Evolutionary conservation across 2,329 filamentous ascomycete genomes (phyloP).

Genomic region (Fusarium sp.): DNA sequence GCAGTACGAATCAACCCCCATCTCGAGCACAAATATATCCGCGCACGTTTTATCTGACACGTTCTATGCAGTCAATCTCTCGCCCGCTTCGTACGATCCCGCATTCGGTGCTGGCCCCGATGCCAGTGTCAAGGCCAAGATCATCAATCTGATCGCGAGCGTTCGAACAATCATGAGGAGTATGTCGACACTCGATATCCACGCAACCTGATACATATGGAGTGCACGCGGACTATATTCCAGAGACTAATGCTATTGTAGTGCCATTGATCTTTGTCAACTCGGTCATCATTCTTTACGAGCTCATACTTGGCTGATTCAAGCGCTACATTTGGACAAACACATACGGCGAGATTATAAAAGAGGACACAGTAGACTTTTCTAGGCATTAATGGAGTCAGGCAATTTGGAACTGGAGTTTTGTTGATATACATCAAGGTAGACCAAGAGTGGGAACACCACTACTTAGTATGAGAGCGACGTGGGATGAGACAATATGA

Average conservation of each 20-base stretch:
- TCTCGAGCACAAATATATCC: background rate
- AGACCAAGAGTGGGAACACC: conserved; percentile 5
- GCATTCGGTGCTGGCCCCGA: conserved; percentile 81
- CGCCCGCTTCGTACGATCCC: conserved; percentile 74
- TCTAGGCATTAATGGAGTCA: conserved; percentile 41
- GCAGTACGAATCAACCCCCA: conserved; percentile 56
- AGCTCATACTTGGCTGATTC: conserved; percentile 77
- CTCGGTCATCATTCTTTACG: conserved; percentile 84
- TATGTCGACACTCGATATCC: conserved; percentile 53
- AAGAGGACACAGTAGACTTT: conserved; percentile 37
- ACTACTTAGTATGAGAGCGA: conserved; percentile 17
- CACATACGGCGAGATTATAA: conserved; percentile 1
- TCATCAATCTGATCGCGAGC: conserved; percentile 90
- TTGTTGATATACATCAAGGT: conserved; percentile 29
- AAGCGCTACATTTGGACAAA: background rate
- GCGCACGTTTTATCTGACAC: conserved; percentile 28
- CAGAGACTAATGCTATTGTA: conserved; percentile 52
- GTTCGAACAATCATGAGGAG: conserved; percentile 93
- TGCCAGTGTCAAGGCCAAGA: conserved; percentile 84
- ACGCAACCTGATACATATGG: background rate
- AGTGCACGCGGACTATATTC: background rate
- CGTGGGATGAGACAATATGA: background rate
- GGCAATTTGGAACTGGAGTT: conserved; percentile 35
- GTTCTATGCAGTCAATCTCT: conserved; percentile 75
- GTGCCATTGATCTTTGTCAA: conserved; percentile 89